phyloP scores from a whole-genome alignment of 371 early-diverging fungal genomes.

The Circinella umbellata region DNA sequence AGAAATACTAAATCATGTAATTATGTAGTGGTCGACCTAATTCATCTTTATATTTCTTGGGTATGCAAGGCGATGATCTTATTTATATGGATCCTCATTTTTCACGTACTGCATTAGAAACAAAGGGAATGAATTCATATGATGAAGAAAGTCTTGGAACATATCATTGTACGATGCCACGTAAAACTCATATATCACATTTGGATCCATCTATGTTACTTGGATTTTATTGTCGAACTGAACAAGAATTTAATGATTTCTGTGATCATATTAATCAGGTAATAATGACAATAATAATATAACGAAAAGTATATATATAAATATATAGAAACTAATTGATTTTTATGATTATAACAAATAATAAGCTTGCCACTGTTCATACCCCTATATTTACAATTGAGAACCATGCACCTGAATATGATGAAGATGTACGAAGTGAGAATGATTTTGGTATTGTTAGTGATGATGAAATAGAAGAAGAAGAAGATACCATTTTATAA shows the following conservation, averaged over 20 bases:
- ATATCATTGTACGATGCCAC: conserved; percentile 82
- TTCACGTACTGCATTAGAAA: conserved; percentile 71
- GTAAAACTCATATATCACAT: conserved; percentile 72
- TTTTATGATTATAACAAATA: neutral
- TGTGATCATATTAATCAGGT: conserved; percentile 57
- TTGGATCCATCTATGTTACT: conserved; percentile 94
- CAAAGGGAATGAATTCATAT: conserved; percentile 56
- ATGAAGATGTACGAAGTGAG: conserved; percentile 60
- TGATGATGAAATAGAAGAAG: conserved; percentile 43
- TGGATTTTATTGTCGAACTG: conserved; percentile 84
- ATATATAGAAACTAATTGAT: neutral
- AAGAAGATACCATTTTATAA: neutral
- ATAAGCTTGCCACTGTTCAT: conserved; percentile 44
- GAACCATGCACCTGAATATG: conserved; percentile 69
- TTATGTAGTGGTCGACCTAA: conserved; percentile 83
- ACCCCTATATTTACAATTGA: conserved; percentile 73
- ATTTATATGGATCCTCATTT: conserved; percentile 96
- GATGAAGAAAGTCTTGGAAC: conserved; percentile 72
- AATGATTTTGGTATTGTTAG: conserved; percentile 57
- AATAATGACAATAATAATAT: neutral
- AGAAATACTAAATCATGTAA: neutral
- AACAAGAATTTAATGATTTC: conserved; percentile 69
- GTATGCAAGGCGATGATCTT: conserved; percentile 80
- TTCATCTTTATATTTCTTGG: conserved; percentile 92
- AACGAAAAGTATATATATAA: neutral